A percentile compares a stretch with the other conserved stretches of the same genome.
These are phyloP conservation scores for Paraphoma sp. DNA, from an alignment of 2,329 filamentous ascomycete species.

Conservation along the genomic window DNA sequence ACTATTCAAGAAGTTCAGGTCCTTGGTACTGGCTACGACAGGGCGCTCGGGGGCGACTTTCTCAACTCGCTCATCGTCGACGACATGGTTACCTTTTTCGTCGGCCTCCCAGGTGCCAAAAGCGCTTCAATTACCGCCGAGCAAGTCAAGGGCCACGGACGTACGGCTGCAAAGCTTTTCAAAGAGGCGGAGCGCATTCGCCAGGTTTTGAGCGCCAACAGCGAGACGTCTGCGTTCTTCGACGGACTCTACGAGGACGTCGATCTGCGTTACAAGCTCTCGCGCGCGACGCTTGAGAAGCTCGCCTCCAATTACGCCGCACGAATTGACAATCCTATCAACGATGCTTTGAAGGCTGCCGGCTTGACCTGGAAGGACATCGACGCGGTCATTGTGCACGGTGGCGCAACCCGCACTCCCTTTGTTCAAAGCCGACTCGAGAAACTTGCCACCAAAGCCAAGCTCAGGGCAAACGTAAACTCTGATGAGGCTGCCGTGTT, in stretches of 20 bases:
- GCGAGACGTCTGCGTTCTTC: slow-evolving; percentile 78
- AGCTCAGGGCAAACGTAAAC: slow-evolving; percentile 93
- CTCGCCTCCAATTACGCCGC: slow-evolving; percentile 72
- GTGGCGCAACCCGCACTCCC: slow-evolving; percentile 86
- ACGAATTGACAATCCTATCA: slow-evolving; percentile 72
- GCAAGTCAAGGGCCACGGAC: slow-evolving; percentile 75
- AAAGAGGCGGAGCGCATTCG: slow-evolving; percentile 89
- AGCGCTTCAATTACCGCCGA: slow-evolving; percentile 67
- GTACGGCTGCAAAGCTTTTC: slow-evolving; percentile 86
- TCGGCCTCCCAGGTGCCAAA: slow-evolving; percentile 69
- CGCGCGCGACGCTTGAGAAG: slow-evolving; percentile 79
- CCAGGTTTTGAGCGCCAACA: slow-evolving; percentile 92
- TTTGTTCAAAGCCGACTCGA: slow-evolving; percentile 93
- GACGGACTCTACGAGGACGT: slow-evolving; percentile 91
- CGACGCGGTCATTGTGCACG: slow-evolving; percentile 91
- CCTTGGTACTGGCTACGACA: slow-evolving; percentile 86
- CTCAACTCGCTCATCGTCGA: slow-evolving; percentile 88
- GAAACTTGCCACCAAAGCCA: slow-evolving; percentile 73
- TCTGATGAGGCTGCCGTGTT: slow-evolving; percentile 96
- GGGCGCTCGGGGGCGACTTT: slow-evolving; percentile 85
- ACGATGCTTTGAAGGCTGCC: slow-evolving; percentile 75
- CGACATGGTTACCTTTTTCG: slow-evolving; percentile 83
- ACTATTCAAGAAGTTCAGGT: slow-evolving; percentile 95
- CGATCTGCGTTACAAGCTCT: slow-evolving; percentile 91
- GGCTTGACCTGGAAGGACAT: slow-evolving; percentile 77